These are phyloP conservation scores for Pythium insidiosum DNA, from an alignment of 352 stramenopile genomes.

Conservation along the genomic window DNA sequence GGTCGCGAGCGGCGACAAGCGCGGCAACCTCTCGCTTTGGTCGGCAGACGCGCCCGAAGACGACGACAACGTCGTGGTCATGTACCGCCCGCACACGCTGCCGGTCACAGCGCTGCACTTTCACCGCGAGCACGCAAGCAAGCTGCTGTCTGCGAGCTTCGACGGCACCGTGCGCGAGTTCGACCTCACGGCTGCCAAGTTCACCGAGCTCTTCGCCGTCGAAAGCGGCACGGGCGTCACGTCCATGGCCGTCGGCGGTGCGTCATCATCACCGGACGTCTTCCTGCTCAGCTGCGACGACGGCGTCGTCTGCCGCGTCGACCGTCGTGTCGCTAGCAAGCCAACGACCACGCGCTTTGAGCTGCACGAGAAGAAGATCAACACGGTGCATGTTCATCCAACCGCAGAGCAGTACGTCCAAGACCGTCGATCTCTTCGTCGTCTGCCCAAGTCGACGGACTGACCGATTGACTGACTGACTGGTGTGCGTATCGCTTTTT, in stretches of 20 bases:
- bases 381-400: slow-evolving; percentile 76
- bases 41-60: slow-evolving; percentile 18
- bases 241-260: slow-evolving; percentile 26
- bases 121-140: slow-evolving; percentile 24
- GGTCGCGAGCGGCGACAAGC: slow-evolving; percentile 64
- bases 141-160: slow-evolving; percentile 64
- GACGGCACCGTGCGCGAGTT: slow-evolving; percentile 63
- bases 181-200: slow-evolving; percentile 44
- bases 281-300: slow-evolving; percentile 61
- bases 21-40: slow-evolving; percentile 69
- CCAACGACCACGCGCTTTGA: slow-evolving; percentile 27
- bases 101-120: slow-evolving; percentile 70
- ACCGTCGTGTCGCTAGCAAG: slow-evolving; percentile 26
- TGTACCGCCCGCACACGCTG: slow-evolving; percentile 59
- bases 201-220: slow-evolving; percentile 45
- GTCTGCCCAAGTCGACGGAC: no score
- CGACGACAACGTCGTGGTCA: slow-evolving; percentile 25
- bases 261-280: slow-evolving; percentile 6
- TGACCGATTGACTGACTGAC: no score
- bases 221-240: slow-evolving; percentile 40
- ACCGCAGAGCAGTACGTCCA: slow-evolving; percentile 43
- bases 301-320: slow-evolving; percentile 42
- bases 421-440: neutral
- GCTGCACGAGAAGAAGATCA: slow-evolving; percentile 83
- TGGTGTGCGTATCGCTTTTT: neutral